Evolutionary conservation across 192 early-diverging fungal species (phyloP).

Genomic region (Coemansia sp.): DNA sequence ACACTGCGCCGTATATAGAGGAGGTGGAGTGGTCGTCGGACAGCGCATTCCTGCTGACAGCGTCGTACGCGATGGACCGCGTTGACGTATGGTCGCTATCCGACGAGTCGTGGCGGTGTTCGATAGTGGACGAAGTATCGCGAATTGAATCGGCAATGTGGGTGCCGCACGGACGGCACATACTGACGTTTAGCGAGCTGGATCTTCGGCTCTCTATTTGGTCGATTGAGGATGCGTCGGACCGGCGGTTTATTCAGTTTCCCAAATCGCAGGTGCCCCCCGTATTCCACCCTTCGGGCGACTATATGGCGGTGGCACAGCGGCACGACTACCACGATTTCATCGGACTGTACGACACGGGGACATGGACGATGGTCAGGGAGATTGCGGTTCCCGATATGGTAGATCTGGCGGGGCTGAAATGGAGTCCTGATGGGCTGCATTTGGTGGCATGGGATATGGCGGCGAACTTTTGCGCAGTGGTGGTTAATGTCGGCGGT

Average conservation of each 20-base stretch:
- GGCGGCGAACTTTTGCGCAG: constrained; percentile 15
- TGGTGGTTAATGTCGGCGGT: constrained; percentile 36
- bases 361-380: constrained; percentile 36
- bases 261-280: constrained; percentile 29
- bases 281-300: constrained; percentile 36
- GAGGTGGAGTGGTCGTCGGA: constrained; percentile 46
- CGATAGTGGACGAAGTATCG: constrained; percentile 39
- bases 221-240: constrained; percentile 31
- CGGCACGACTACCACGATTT: constrained; percentile 53
- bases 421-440: constrained; percentile 51
- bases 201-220: constrained; percentile 54
- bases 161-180: constrained; percentile 32
- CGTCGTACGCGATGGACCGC: constrained; percentile 32
- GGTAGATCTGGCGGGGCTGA: constrained; percentile 23
- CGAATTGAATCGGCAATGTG: constrained; percentile 39
- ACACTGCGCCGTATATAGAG: constrained; percentile 39
- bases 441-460: constrained; percentile 43
- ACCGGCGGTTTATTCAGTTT: constrained; percentile 44
- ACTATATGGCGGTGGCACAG: constrained; percentile 48
- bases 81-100: constrained; percentile 54
- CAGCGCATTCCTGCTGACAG: constrained; percentile 40
- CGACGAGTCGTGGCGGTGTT: constrained; percentile 45
- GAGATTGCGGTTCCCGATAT: constrained; percentile 28
- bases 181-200: constrained; percentile 52
- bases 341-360: constrained; percentile 41